Base-by-base conservation (phyloP, 192 early-diverging fungal species). In the Podila horticola region DNA sequence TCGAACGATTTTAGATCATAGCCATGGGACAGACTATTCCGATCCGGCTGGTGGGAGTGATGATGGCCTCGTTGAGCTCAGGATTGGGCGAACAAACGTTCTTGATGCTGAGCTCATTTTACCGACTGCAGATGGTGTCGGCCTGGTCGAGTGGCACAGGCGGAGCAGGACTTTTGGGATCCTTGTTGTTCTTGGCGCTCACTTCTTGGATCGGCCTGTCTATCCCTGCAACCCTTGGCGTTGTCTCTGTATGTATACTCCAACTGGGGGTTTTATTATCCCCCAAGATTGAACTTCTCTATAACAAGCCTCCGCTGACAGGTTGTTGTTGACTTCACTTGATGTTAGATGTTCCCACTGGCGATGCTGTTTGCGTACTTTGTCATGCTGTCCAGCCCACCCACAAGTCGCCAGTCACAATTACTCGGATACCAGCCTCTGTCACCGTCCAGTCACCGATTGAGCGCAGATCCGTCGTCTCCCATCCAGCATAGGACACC, bases 141-240 rank as follows among this genome's bases (percentile, higher is more conserved):
- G 82, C 82, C 7, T 86, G 84, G 84, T 82, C 79, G 7, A 83
- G 79, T 24, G 84, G 84, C 20, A 86, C 84, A 45, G 84, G 84
- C 4, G 84, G 74, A 0, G 82, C 84, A 30, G 84, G 84, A 36
- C 60, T 86, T 26, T 33, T 84, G 36, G 82, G 84, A 4, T 66
- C 84, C 6, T 28, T 86, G 38, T 20, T 71, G 24, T 86, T 86
- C 59, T 59, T 86, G 67, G 75, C 75, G 0, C 36, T 86, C 29
- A 84, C 84, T 2, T 79, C 83, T 12, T 82, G 84, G 82, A 26
- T 83, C 0, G 75, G 82, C 7, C 63, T 84, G 28, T 70, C 74
- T 1, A 58, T 86, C 4, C 64, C 67, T 7, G 38, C n/a, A 4
- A 79, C 74, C 7, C 65, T 86, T 4, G 69, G 41, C 29, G 51